Conservation (phyloP, 306 rosid species). For the Lathyrus tuberosus region DNA sequence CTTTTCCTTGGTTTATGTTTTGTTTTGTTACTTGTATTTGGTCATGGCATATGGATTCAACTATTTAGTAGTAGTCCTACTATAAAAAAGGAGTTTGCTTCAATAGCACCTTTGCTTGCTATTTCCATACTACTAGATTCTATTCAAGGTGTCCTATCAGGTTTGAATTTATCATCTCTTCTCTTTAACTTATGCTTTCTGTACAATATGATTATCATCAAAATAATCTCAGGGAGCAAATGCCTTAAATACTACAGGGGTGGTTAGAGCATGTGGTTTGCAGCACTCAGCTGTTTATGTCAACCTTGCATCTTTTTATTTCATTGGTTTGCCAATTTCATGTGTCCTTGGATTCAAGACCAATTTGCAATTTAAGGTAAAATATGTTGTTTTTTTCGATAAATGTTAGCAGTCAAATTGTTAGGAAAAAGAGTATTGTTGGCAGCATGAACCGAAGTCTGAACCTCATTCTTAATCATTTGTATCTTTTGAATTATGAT, state of each 20-base stretch:
- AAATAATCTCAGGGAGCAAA: not conserved
- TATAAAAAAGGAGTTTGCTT: conserved; percentile 64
- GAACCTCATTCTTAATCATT: no score
- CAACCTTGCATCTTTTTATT: conserved; percentile 70
- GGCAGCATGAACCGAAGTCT: no score
- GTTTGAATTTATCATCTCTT: conserved; percentile 40
- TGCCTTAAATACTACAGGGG: conserved; percentile 55
- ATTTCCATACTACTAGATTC: conserved; percentile 66
- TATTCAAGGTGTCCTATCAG: conserved; percentile 82
- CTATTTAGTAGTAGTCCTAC: conserved; percentile 52
- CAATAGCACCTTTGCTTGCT: conserved; percentile 76
- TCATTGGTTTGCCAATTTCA: conserved; percentile 69
- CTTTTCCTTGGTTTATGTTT: conserved; percentile 55
- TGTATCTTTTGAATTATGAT: not conserved
- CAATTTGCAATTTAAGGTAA: conserved; percentile 63
- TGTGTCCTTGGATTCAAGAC: conserved; percentile 61
- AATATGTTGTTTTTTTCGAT: not conserved
- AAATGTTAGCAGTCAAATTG: no score
- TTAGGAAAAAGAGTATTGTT: no score
- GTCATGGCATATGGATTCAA: conserved; percentile 66
- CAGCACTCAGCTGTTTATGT: conserved; percentile 67
- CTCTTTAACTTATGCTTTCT: not conserved
- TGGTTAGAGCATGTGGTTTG: conserved; percentile 84
- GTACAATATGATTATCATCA: conserved; percentile 2
- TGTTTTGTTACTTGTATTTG: conserved; percentile 55